Base-by-base conservation (phyloP, 306 rosid genomes). In the Trifolium subterraneum region DNA sequence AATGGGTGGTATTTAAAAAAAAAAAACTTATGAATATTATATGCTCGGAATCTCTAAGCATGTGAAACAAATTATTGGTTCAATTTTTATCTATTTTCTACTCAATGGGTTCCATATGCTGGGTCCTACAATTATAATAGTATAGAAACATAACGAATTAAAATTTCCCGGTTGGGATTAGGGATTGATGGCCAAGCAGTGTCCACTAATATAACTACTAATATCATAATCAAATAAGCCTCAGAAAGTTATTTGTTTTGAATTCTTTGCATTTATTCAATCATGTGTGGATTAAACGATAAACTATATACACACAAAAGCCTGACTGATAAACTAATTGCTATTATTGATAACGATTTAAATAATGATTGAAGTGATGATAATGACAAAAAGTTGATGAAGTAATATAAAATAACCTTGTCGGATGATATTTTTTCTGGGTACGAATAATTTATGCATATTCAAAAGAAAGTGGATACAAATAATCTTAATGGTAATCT, bases 31-130 rank as follows among this genome's bases (percentile, higher is more conserved):
- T 23, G 45, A 13, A 44, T 44, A 52, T 75, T 75, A 55, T 39
- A 75, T 73, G 55, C 52, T 59, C 52, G 55, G 78, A 71, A 76
- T 68, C 81, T 73, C 45, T 64, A 54, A 60, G 78, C 92, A 90
- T 82, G 92, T 90, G 96, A 87, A 84, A 70, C 81, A 66, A 77
- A 86, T 86, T 82, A 90, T 86, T 90, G 82, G 86, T 72, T 69
- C 74, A 52, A 23, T 71, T 54, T 44, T 36, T 29, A 29, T 29
- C 1, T 36, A 36, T 36, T 36, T 36, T 36, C 5, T 36, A 36
- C 39, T 36, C 8, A 36, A 88, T 88, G 88, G 82, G 85, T 74
- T 69, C 76, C 59, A 22, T 71, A 39, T 44, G 27, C 5, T 60
- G 69, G 68, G 55, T 38, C 79, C 76, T 60, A 59, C 79, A 71